Base-by-base conservation (phyloP, 2,329 filamentous ascomycete genomes). In the Aschersonia sp. region DNA sequence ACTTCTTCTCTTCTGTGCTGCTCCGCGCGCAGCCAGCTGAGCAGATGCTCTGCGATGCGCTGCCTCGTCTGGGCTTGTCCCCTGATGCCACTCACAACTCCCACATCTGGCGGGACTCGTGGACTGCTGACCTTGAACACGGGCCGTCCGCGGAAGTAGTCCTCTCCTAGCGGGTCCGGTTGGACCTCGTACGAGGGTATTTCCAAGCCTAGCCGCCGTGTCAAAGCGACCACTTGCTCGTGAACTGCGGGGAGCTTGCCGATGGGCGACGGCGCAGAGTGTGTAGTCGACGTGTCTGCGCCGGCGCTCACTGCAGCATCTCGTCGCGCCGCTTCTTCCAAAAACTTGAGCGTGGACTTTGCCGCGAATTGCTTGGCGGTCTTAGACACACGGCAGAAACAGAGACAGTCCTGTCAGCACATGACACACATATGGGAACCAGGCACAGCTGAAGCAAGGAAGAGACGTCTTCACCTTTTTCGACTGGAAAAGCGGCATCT, bases 341-440 rank as follows among this genome's bases (percentile, higher is more conserved):
- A 60, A 61, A 65, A 73, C 6, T 64, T 57, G 29, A 70, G 53
- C 30, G 72, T 72, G 10, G 64, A 66, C 53, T 66, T 68, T 29
- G 74, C 73, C 1, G 75, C 74, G 51, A 70, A 75, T 50, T 69
- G 64, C 57, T 73, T 77, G 30, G 76, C 73, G 37, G 69, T 57
- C 61, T 67, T 44, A 2, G 8, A 2, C 14, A 43, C 9, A 7
- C 10, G 11, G 6, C 10, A 41, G 14, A 12, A 37, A 12, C 11
- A 41, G 40, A 7, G 10, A 12, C 14, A n/a, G 14, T 22, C 9
- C 14, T 41, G 9, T 14, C 14, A 22, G 22, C 22, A 22, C 22
- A 22, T 22, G 22, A 22, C 22, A 22, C 22, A 22, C 22, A 10
- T 9, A 9, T 44, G 30, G 11, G 32, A 31, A 7, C 6, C 11